These are phyloP conservation scores for Suhomyces xylopsoci DNA, from an alignment of 805 yeast species.

Conservation along the genomic window DNA sequence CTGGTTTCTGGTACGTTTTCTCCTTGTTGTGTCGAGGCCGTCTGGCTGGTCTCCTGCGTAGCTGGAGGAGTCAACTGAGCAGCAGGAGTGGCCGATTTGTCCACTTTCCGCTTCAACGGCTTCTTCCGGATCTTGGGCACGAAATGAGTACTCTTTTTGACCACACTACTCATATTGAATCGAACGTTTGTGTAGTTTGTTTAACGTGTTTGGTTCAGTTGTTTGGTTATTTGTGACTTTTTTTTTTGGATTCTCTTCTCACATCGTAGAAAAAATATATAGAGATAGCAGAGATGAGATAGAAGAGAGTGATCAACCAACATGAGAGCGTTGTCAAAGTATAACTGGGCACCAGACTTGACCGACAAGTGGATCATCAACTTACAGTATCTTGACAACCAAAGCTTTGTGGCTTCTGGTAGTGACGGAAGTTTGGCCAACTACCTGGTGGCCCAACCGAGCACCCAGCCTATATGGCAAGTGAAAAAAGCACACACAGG, in stretches of 20 bases:
- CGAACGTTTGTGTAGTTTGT: not conserved
- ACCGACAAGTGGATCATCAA: conserved; percentile 52
- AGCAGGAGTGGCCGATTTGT: not conserved
- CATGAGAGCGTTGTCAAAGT: conserved; percentile 16
- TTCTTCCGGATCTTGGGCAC: conserved; percentile 50
- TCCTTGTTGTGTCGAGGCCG: not conserved
- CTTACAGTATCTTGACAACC: conserved; percentile 24
- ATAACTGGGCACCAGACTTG: conserved; percentile 18
- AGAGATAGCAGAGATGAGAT: not conserved
- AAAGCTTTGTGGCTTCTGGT: conserved; percentile 40
- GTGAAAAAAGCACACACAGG: conserved; percentile 34
- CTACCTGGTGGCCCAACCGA: conserved; percentile 26
- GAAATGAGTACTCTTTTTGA: conserved; percentile 56
- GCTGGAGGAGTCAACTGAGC: conserved; percentile 12
- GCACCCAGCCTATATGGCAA: conserved; percentile 13
- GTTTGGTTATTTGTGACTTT: not conserved
- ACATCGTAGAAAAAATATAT: not conserved
- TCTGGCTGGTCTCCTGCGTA: conserved; percentile 6
- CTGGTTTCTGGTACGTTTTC: not conserved
- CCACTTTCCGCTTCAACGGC: conserved; percentile 15
- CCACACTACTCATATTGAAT: conserved; percentile 45
- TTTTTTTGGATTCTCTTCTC: not conserved
- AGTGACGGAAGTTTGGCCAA: conserved; percentile 47
- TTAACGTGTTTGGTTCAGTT: not conserved
- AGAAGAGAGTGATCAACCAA: not conserved